phyloP scores from a whole-genome alignment of 2,329 filamentous ascomycete genomes.

The Chaetomiaceae sp. region DNA sequence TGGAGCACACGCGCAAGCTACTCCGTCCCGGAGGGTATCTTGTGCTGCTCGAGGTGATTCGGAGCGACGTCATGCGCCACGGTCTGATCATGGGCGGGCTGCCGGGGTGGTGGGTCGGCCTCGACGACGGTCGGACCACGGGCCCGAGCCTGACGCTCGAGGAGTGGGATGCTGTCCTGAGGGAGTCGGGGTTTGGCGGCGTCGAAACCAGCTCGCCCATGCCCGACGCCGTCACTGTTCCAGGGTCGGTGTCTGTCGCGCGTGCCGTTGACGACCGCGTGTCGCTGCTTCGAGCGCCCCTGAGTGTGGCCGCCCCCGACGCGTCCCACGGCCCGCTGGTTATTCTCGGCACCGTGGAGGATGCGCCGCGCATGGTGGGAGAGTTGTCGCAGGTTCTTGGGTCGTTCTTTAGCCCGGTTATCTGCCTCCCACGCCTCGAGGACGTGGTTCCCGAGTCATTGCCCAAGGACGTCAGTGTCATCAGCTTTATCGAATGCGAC shows the following conservation, averaged over 20 bases:
- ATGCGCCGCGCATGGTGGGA: too few relatives aligned
- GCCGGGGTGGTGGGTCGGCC: conserved; percentile 35
- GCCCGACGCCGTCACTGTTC: not conserved
- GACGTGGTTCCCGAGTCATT: too few relatives aligned
- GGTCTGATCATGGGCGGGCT: conserved; percentile 23
- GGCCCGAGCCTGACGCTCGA: conserved; percentile 4
- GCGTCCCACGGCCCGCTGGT: too few relatives aligned
- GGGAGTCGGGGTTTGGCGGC: not conserved
- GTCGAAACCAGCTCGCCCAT: not conserved
- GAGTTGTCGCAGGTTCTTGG: too few relatives aligned
- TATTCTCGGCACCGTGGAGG: too few relatives aligned
- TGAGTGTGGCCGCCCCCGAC: too few relatives aligned
- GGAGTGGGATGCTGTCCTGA: conserved; percentile 24
- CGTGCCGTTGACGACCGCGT: conserved; percentile 10
- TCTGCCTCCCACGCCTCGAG: too few relatives aligned
- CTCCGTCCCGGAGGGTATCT: conserved; percentile 38
- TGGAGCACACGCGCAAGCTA: conserved; percentile 31
- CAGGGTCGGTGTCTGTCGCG: too few relatives aligned
- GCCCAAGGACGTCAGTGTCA: too few relatives aligned
- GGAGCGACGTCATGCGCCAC: conserved; percentile 1
- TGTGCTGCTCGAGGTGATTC: conserved; percentile 18
- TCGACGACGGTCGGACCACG: conserved; percentile 12
- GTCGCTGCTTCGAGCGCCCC: not conserved
- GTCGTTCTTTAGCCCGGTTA: too few relatives aligned
- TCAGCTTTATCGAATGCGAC: too few relatives aligned